These are phyloP conservation scores for Passiflora organensis DNA, from an alignment of 345 rosid genomes.

Conservation along the genomic window DNA sequence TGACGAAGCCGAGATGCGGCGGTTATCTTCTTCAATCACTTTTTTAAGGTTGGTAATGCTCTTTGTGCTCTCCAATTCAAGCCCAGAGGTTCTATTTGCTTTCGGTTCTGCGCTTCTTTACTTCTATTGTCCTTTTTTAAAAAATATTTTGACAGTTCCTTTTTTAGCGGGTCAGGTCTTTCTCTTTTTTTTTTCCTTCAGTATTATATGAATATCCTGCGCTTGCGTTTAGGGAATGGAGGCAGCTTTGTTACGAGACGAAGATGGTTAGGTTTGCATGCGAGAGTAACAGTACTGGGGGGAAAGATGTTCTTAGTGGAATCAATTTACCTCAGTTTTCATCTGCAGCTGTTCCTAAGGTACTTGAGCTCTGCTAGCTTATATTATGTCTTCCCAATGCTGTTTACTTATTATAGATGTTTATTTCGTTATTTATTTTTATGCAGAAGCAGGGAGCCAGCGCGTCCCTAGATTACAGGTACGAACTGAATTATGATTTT, in stretches of 20 bases:
- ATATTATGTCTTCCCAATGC: background rate
- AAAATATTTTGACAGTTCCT: background rate
- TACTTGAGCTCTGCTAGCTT: constrained; percentile 13
- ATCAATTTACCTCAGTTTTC: constrained; percentile 75
- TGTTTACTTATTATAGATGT: background rate
- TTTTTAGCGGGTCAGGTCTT: no score
- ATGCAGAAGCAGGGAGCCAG: constrained; percentile 25
- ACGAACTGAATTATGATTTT: constrained; percentile 1
- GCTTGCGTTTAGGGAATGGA: constrained; percentile 51
- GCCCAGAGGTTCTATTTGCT: no score
- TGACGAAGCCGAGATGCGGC: constrained; percentile 33
- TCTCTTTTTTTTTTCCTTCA: no score
- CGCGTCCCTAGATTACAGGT: constrained; percentile 39
- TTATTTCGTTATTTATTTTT: constrained; percentile 6
- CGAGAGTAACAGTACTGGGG: constrained; percentile 22
- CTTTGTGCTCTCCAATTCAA: no score
- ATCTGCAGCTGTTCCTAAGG: constrained; percentile 67
- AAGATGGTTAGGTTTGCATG: constrained; percentile 46
- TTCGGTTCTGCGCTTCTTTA: no score
- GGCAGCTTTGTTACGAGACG: constrained; percentile 46
- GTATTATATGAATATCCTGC: no score
- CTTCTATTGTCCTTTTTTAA: background rate
- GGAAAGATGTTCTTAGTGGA: constrained; percentile 16
- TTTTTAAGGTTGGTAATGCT: constrained; percentile 50
- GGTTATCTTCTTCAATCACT: constrained; percentile 48